These are phyloP conservation scores for Candida pseudocylindracea DNA, from an alignment of 1,139 yeast genomes.

Conservation along the genomic window DNA sequence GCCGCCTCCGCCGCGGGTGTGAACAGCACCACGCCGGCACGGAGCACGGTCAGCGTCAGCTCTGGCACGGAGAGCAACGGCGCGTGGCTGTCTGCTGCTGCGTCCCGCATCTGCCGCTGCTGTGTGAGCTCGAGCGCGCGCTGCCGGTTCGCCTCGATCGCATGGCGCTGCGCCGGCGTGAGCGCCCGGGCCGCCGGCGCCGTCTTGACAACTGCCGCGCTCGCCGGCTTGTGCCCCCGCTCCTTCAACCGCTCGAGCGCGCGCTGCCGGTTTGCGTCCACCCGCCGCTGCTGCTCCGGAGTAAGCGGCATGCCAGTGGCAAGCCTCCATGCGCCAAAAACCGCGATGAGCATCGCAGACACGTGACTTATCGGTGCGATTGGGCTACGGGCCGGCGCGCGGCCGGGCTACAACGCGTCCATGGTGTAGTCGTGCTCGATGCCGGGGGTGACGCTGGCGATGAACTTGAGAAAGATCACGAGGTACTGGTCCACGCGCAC, in stretches of 20 bases:
- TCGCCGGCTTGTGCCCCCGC: constrained; percentile 11
- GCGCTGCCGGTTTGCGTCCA: constrained; percentile 32
- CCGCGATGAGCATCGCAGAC: background rate
- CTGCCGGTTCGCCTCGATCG: constrained; percentile 3
- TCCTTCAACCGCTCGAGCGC: constrained; percentile 31
- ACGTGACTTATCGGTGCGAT: background rate
- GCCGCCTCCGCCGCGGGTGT: constrained; percentile 4
- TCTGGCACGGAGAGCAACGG: constrained; percentile 2
- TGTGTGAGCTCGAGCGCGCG: constrained; percentile 4
- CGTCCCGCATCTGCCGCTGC: constrained; percentile 5
- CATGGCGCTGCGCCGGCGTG: constrained; percentile 5
- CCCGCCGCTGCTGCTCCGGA: constrained; percentile 25
- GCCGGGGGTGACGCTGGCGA: constrained; percentile 94
- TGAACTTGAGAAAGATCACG: constrained; percentile 73
- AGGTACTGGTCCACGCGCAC: constrained; percentile 81
- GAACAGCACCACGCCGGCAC: constrained; percentile 1
- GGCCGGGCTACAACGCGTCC: background rate
- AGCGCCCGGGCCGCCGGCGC: constrained; percentile 1
- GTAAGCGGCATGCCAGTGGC: constrained; percentile 12
- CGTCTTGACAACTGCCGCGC: constrained; percentile 7
- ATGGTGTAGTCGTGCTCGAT: constrained; percentile 51
- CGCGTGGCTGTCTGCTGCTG: constrained; percentile 5
- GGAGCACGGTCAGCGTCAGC: constrained; percentile 1
- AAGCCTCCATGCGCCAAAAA: too few species aligned
- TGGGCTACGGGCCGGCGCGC: background rate